Conservation (phyloP, 2,329 filamentous ascomycete species). For the Alternaria brassicicola region DNA sequence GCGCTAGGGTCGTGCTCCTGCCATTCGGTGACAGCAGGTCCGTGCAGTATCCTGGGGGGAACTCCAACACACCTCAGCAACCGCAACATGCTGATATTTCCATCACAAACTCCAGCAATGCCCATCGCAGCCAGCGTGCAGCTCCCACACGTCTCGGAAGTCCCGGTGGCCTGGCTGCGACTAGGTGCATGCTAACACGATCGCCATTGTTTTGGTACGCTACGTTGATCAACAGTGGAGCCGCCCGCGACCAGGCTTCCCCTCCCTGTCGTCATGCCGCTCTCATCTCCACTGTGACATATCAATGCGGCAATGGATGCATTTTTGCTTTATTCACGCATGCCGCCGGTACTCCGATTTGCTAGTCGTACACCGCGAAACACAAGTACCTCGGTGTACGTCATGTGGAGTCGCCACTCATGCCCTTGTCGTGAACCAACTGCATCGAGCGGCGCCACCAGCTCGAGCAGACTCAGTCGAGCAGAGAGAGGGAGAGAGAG, state of each 20-base stretch:
- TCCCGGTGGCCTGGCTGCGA: slow-evolving; percentile 13
- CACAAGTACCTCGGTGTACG: slow-evolving; percentile 13
- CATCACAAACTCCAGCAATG: background rate
- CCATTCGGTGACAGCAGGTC: slow-evolving; percentile 2
- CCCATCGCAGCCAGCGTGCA: background rate
- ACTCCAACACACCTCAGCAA: background rate
- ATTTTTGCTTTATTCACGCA: background rate
- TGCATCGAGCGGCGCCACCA: background rate
- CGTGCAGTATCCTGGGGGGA: slow-evolving; percentile 10
- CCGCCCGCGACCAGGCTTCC: slow-evolving; percentile 12
- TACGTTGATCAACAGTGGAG: slow-evolving; percentile 30
- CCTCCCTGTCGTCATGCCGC: slow-evolving; percentile 34
- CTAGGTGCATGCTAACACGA: slow-evolving; percentile 5
- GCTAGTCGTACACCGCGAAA: background rate
- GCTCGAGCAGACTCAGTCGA: background rate
- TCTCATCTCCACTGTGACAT: slow-evolving; percentile 16
- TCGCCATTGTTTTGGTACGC: slow-evolving; percentile 16
- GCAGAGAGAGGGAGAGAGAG: background rate
- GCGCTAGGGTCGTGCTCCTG: slow-evolving; percentile 21
- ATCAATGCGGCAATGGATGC: background rate
- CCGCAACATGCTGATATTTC: background rate
- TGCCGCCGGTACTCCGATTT: slow-evolving; percentile 1
- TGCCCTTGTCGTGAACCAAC: background rate
- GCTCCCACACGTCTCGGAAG: slow-evolving; percentile 6
- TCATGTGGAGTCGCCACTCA: slow-evolving; percentile 23